These are phyloP conservation scores for Peribolospora baueri DNA, from an alignment of 768 basidiomycete species.

Conservation along the genomic window DNA sequence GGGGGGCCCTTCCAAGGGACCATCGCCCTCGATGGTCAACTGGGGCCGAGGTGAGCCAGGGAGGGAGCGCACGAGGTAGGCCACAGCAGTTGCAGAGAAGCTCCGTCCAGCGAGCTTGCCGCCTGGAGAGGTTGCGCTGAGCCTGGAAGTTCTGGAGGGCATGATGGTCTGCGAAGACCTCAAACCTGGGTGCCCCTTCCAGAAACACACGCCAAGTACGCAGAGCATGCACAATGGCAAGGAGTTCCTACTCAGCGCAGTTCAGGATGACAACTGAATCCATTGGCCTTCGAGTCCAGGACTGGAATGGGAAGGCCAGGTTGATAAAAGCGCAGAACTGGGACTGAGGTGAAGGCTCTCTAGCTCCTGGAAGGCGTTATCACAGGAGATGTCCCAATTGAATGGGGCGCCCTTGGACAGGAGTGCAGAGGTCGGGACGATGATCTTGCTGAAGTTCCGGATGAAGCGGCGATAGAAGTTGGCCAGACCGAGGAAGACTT, in stretches of 20 bases:
- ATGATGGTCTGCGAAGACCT: slow-evolving; percentile 1
- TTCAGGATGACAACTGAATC: no score
- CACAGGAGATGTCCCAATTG: neutral
- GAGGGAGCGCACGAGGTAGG: no score
- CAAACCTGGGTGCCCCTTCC: neutral
- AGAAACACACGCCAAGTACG: neutral
- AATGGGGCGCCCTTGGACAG: neutral
- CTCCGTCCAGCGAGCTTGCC: slow-evolving; percentile 5
- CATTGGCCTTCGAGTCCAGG: no score
- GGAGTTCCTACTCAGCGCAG: slow-evolving; percentile 4
- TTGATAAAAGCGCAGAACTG: neutral
- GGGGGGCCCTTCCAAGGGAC: no score
- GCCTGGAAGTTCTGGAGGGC: slow-evolving; percentile 1
- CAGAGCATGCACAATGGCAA: slow-evolving; percentile 1
- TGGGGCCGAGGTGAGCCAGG: no score
- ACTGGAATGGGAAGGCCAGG: neutral
- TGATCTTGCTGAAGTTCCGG: slow-evolving; percentile 1
- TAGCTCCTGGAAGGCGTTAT: neutral
- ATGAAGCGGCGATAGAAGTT: slow-evolving; percentile 28
- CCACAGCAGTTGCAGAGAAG: neutral
- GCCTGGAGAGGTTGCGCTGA: neutral
- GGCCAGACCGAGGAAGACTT: slow-evolving; percentile 1
- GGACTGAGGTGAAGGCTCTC: neutral
- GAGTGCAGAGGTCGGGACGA: neutral
- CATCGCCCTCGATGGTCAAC: no score